These are phyloP conservation scores for Solanum clarkiae DNA, from an alignment of 257 asterid species.

Conservation along the genomic window DNA sequence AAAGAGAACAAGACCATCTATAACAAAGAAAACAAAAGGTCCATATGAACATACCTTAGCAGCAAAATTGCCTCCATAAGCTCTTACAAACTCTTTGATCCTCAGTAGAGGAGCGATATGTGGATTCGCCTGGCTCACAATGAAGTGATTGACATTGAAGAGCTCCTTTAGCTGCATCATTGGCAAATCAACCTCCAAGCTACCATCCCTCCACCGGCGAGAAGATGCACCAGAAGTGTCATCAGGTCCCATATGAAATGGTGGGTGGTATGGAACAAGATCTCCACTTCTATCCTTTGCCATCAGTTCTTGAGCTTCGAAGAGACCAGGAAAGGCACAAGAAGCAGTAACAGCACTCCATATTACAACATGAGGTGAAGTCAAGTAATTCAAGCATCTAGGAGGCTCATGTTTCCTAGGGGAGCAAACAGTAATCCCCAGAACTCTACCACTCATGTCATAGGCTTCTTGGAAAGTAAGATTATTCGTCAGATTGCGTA, in stretches of 20 bases:
- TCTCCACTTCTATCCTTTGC: conserved; percentile 76
- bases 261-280: conserved; percentile 79
- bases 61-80: conserved; percentile 78
- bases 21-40: not conserved
- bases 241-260: conserved; percentile 69
- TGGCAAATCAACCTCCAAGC: conserved; percentile 82
- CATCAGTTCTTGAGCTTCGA: conserved; percentile 85
- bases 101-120: conserved; percentile 72
- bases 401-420: conserved; percentile 82
- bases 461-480: conserved; percentile 84
- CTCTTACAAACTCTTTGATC: conserved; percentile 63
- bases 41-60: conserved; percentile 44
- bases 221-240: conserved; percentile 36
- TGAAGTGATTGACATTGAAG: conserved; percentile 72
- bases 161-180: conserved; percentile 85
- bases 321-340: conserved; percentile 82
- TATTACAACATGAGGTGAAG: conserved; percentile 81
- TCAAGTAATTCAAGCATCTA: conserved; percentile 75
- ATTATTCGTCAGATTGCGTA: conserved; percentile 60
- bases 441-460: conserved; percentile 69
- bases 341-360: conserved; percentile 94
- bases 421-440: conserved; percentile 75
- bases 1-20: not conserved
- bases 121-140: conserved; percentile 83
- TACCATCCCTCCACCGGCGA: conserved; percentile 82